phyloP scores from a whole-genome alignment of 2,329 filamentous ascomycete genomes.

The Orbilia blumenaviensis region DNA sequence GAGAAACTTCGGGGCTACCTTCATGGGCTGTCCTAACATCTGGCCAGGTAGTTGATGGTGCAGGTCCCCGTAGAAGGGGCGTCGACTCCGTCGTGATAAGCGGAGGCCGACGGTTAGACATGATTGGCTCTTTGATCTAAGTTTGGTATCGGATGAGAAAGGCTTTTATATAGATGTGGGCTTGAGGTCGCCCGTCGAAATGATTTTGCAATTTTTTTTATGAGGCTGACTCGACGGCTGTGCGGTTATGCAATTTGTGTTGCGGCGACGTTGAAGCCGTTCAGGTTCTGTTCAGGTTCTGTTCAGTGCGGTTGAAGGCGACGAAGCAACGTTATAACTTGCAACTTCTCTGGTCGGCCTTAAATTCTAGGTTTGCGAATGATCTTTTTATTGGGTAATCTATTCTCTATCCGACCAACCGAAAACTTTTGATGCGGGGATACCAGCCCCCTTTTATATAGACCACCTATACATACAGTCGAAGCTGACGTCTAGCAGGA shows the following conservation, averaged over 20 bases:
- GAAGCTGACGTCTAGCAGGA: slow-evolving; percentile 25
- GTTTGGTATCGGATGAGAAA: not conserved
- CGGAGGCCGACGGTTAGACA: slow-evolving; percentile 15
- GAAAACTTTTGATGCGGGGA: slow-evolving; percentile 31
- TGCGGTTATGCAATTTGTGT: slow-evolving; percentile 4
- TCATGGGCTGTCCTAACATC: slow-evolving; percentile 35
- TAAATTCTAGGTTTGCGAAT: not conserved
- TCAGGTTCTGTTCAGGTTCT: not conserved
- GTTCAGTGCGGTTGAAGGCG: not conserved
- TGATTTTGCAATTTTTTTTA: not conserved
- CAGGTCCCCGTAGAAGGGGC: slow-evolving; percentile 33
- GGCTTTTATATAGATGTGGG: not conserved
- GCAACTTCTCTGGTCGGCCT: not conserved
- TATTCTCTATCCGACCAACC: slow-evolving; percentile 7
- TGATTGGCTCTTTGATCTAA: not conserved
- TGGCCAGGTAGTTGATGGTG: slow-evolving; percentile 32
- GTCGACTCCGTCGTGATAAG: slow-evolving; percentile 30
- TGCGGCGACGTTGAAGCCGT: not conserved
- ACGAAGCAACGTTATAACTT: not conserved
- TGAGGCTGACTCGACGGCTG: not conserved
- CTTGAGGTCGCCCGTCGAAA: not conserved
- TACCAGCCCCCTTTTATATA: slow-evolving; percentile 45
- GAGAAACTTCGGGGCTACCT: slow-evolving; percentile 32
- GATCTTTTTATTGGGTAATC: not conserved
- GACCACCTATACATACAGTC: not conserved